These are phyloP conservation scores for Athelia psychrophila DNA, from an alignment of 1,284 basidiomycete genomes.

Conservation along the genomic window DNA sequence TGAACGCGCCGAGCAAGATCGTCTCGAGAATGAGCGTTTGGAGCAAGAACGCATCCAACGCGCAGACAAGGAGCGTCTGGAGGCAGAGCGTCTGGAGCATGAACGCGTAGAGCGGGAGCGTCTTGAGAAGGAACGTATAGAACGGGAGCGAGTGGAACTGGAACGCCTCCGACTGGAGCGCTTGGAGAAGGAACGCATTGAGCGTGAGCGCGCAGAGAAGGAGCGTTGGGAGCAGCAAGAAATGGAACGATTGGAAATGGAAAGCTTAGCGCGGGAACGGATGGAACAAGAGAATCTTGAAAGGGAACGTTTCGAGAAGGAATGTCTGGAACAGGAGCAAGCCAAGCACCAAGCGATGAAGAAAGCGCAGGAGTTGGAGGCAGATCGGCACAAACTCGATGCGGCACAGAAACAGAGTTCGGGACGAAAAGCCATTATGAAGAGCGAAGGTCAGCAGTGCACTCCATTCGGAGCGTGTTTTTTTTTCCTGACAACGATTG, in stretches of 20 bases:
- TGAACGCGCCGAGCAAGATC: slow-evolving; percentile 20
- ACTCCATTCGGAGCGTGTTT: slow-evolving; percentile 4
- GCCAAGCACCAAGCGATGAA: slow-evolving; percentile 16
- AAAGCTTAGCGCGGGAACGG: slow-evolving; percentile 9
- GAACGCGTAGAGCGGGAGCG: slow-evolving; percentile 26
- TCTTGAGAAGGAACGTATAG: slow-evolving; percentile 17
- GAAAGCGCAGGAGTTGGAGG: slow-evolving; percentile 12
- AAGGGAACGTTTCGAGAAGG: slow-evolving; percentile 26
- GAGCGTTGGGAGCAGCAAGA: slow-evolving; percentile 16
- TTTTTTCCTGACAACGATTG: not conserved
- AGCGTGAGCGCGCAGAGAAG: slow-evolving; percentile 19
- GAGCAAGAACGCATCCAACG: slow-evolving; percentile 17
- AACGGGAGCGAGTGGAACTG: slow-evolving; percentile 19
- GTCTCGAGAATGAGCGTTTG: slow-evolving; percentile 16
- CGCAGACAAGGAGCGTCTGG: slow-evolving; percentile 23
- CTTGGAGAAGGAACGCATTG: slow-evolving; percentile 10
- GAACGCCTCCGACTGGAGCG: slow-evolving; percentile 24
- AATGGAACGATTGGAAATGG: slow-evolving; percentile 16
- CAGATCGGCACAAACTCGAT: slow-evolving; percentile 7
- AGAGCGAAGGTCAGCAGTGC: slow-evolving; percentile 23
- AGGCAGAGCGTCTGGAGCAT: slow-evolving; percentile 23
- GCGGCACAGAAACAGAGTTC: not conserved
- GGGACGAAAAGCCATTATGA: not conserved
- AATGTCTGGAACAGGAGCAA: slow-evolving; percentile 23
- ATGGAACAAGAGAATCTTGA: slow-evolving; percentile 24